Evolutionary conservation across 495 filamentous ascomycete genomes (phyloP), one percentile per base, ranked within the genome.

Genomic region (Talaromyces adpressus): DNA sequence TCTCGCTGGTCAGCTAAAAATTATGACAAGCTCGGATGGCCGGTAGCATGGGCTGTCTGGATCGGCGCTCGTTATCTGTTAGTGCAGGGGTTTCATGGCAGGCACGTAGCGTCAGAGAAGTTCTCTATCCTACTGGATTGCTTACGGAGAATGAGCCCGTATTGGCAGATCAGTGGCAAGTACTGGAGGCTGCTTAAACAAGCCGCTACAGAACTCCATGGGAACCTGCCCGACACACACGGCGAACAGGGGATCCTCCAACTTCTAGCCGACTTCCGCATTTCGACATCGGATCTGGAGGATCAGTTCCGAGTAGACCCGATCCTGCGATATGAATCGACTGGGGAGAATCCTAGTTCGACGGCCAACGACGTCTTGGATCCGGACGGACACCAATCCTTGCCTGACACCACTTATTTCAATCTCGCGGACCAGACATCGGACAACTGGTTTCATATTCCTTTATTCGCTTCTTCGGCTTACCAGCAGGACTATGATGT

Each of bases 381-480:
- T 47, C 41, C 51, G 51, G 23, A 54, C 51, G 23, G 51, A 27
- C 51, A 25, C 1, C 18, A 27, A 54, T 12, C n/a, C 9, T 9
- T 27, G 4, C 23, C 51, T 54, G 23, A 54, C 23, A 7, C 8
- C 23, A 54, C 25, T 27, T 54, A 54, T 54, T 27, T 54, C 23
- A 54, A 54, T 54, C 51, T 54, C n/a, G 3, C 5, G 11, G n/a
- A 54, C 51, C 51, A 54, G 20, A 27, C 51, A 27, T 54, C 51
- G n/a, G 51, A 54, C 51, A 54, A 54, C 51, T 54, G 51, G 51
- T 54, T 54, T 54, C 14, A 54, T 54, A 20, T 54, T 54, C 51
- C 20, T 22, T 27, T 54, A 54, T 54, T 22, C 11, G 51, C 51
- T 18, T 54, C 51, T 27, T 54, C 51, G 51, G 51, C 51, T 22